phyloP scores from a whole-genome alignment of 441 rosid species.

The Gossypium davidsonii region DNA sequence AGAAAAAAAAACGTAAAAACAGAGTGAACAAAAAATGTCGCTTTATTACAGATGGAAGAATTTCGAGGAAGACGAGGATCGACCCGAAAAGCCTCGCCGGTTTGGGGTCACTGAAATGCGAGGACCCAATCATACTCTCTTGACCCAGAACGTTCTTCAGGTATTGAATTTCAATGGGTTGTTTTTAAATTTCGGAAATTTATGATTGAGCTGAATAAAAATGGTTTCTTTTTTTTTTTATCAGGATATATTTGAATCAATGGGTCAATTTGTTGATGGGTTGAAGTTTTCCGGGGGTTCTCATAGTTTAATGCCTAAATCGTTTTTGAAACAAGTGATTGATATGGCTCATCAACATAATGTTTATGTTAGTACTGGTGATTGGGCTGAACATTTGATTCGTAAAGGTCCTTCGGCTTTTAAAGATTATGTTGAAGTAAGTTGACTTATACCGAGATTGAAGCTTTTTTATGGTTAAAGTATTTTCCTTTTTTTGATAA shows the following conservation, averaged over 20 bases:
- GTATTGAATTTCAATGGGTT: constrained; percentile 20
- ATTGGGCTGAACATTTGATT: constrained; percentile 82
- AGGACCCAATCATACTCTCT: constrained; percentile 61
- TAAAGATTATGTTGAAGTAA: constrained; percentile 70
- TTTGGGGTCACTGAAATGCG: constrained; percentile 85
- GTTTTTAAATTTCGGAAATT: neutral
- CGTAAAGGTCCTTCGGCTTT: constrained; percentile 64
- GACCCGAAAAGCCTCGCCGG: constrained; percentile 87
- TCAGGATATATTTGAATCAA: constrained; percentile 74
- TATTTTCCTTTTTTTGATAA: neutral
- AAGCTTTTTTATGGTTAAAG: neutral
- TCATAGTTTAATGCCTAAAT: constrained; percentile 67
- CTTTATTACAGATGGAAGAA: constrained; percentile 55
- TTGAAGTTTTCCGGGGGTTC: constrained; percentile 87
- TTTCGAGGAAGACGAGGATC: constrained; percentile 73
- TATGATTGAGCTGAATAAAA: neutral
- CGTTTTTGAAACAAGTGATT: constrained; percentile 56
- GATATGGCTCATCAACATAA: constrained; percentile 70
- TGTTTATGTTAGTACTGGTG: constrained; percentile 83
- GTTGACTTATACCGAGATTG: neutral
- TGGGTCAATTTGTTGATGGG: constrained; percentile 87
- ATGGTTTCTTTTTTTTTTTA: neutral
- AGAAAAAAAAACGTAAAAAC: neutral
- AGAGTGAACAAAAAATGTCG: constrained; percentile 30
- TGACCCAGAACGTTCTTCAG: constrained; percentile 60